Base-by-base conservation (phyloP, 139 green algal genomes). In the Parachlorella kessleri region DNA sequence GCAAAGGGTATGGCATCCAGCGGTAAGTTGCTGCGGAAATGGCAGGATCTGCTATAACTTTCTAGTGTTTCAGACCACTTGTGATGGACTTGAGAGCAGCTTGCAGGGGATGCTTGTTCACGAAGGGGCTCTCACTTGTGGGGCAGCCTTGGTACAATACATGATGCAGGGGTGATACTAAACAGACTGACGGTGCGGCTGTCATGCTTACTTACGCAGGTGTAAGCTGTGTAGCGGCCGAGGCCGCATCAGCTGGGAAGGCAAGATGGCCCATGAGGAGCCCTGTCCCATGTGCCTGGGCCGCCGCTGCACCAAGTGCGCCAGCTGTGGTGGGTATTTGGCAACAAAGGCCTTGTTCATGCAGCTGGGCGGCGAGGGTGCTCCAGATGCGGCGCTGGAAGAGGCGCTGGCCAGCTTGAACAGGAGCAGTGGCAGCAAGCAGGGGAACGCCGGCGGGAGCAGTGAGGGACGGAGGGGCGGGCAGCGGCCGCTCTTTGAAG, bases 241-340 rank as follows among this genome's bases (percentile, higher is more conserved):
- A 24, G 83, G 83, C 30, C 63, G 54, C 23, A 78, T 87, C 30
- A 73, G 81, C 33, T 87, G 78, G 78, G 78, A 87, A 40, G 83
- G 78, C 48, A 87, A 87, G 54, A 86, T 80, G 83, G 55, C 37
- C 35, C 73, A 85, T 55, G 64, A 67, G 66, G 78, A 87, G 55
- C 79, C 79, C 32, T 87, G 83, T 33, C 83, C 83, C 21, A 76
- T 82, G 72, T 86, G 82, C 63, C 54, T 87, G 21, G 83, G 83
- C 18, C 79, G 73, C 37, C 48, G 83, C 30, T 77, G 80, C 53
- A 76, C 80, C 40, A 36, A 36, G 30, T 87, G 83, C 55, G 28
- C 38, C 26, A 39, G 70, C 36, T 87, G 83, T n/a, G 83, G 83
- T 28, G 83, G 83, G 32, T 66, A 71, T 21, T 77, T 81, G 39